Evolutionary conservation across 805 yeast species (phyloP).

Genomic region (Wickerhamiella kurtzmanii): DNA sequence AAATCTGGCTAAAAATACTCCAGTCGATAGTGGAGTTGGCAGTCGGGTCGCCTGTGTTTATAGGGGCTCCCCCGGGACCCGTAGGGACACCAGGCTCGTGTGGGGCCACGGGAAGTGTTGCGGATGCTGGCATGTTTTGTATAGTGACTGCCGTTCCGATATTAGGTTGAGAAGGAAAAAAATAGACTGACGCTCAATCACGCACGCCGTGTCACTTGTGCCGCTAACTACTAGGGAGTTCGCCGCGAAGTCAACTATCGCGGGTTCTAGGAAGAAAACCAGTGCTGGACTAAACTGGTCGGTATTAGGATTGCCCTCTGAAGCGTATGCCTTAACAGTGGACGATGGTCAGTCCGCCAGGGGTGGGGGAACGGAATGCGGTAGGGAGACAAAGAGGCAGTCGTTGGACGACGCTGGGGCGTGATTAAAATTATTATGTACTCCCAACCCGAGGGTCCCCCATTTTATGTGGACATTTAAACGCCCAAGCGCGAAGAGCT

Average conservation of each 20-base stretch:
- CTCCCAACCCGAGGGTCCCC: background rate
- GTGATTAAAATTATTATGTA: background rate
- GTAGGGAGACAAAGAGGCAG: no score
- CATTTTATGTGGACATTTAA: background rate
- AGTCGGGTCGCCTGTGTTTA: background rate
- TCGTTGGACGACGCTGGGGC: no score
- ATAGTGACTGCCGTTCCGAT: background rate
- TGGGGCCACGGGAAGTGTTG: background rate
- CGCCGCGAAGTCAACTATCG: background rate
- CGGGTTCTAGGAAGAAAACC: background rate
- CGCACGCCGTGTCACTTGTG: background rate
- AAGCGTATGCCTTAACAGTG: background rate
- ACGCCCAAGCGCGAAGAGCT: no score
- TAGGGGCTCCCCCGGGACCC: background rate
- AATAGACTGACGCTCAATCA: background rate
- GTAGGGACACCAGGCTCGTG: background rate
- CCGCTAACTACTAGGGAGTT: background rate
- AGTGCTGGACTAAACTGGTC: no score
- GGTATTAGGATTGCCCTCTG: background rate
- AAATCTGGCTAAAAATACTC: slow-evolving; percentile 74
- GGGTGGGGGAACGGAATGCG: no score
- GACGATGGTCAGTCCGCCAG: background rate
- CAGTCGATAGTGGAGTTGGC: slow-evolving; percentile 53
- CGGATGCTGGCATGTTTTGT: background rate
- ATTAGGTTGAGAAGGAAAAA: no score